Conservation (phyloP, 1,284 basidiomycete species). For the Ceratobasidium sp. region DNA sequence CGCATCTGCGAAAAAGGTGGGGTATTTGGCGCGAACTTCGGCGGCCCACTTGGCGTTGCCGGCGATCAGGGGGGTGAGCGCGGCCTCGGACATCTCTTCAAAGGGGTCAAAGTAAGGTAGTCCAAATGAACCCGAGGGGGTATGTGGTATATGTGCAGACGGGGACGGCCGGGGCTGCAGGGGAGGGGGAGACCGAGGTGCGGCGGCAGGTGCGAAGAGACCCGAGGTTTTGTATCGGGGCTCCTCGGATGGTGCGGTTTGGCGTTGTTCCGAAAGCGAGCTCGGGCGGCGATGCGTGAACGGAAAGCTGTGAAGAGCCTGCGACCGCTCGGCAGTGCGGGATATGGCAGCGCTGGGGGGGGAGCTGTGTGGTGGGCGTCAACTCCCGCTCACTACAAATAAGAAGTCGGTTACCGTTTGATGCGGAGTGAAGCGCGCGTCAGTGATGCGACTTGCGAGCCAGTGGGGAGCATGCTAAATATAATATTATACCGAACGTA, state of each 20-base stretch:
- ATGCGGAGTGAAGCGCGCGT: conserved; percentile 37
- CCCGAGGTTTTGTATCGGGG: conserved; percentile 40
- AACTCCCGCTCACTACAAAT: conserved; percentile 42
- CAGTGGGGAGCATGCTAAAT: conserved; percentile 29
- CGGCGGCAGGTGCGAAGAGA: conserved; percentile 42
- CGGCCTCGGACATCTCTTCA: conserved; percentile 41
- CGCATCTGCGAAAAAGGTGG: conserved; percentile 69
- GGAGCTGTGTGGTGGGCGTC: conserved; percentile 24
- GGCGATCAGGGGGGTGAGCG: conserved; percentile 61
- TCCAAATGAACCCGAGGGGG: conserved; percentile 9
- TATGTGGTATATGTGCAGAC: not conserved
- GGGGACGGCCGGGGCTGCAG: conserved; percentile 20
- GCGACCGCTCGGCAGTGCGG: conserved; percentile 11
- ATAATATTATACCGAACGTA: not conserved
- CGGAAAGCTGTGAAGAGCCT: conserved; percentile 28
- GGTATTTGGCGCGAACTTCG: conserved; percentile 65
- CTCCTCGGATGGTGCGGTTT: conserved; percentile 29
- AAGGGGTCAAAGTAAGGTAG: conserved; percentile 31
- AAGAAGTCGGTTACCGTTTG: conserved; percentile 40
- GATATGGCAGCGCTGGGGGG: conserved; percentile 16
- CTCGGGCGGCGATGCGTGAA: conserved; percentile 17
- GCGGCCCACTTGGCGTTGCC: conserved; percentile 72
- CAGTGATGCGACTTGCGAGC: conserved; percentile 22
- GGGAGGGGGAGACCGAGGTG: conserved; percentile 35
- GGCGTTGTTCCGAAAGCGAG: conserved; percentile 32